Evolutionary conservation across 208 protist genomes (phyloP).

Genomic region (Wallacemonas rigidus): DNA sequence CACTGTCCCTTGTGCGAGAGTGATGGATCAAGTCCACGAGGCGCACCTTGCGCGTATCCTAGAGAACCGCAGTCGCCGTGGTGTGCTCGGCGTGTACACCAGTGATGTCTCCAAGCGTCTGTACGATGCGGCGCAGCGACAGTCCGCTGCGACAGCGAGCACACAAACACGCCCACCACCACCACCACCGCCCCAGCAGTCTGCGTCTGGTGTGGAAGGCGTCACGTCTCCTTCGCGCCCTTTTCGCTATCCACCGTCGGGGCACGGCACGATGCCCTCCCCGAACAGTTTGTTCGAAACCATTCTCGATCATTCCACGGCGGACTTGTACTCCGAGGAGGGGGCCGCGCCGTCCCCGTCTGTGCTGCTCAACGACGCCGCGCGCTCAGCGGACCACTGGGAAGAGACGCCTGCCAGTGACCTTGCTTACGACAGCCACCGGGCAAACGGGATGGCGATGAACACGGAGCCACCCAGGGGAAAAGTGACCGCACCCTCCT

Average conservation of each 20-base stretch:
- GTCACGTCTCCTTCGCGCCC: slow-evolving; percentile 1
- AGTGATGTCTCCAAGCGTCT: slow-evolving; percentile 11
- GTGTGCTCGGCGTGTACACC: slow-evolving; percentile 43
- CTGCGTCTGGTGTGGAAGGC: background rate
- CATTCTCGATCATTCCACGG: slow-evolving; percentile 15
- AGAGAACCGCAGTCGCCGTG: slow-evolving; percentile 64
- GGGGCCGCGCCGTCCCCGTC: background rate
- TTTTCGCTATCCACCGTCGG: slow-evolving; percentile 7
- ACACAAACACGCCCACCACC: slow-evolving; percentile 19
- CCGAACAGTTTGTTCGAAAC: slow-evolving; percentile 10
- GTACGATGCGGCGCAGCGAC: background rate
- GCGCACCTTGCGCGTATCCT: slow-evolving; percentile 71
- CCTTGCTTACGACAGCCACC: too few species aligned
- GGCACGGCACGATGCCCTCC: background rate
- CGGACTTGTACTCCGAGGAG: slow-evolving; percentile 5
- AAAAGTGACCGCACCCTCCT: background rate
- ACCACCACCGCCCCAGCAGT: background rate
- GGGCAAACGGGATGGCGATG: too few species aligned
- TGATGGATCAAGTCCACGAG: slow-evolving; percentile 75
- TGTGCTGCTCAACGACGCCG: background rate
- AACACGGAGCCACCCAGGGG: too few species aligned
- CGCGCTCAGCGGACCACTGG: too few species aligned
- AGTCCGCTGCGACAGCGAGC: background rate
- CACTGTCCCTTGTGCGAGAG: background rate
- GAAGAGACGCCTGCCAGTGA: too few species aligned